Evolutionary conservation across 192 early-diverging fungal species (phyloP).

Genomic region (Funneliformis geosporum): DNA sequence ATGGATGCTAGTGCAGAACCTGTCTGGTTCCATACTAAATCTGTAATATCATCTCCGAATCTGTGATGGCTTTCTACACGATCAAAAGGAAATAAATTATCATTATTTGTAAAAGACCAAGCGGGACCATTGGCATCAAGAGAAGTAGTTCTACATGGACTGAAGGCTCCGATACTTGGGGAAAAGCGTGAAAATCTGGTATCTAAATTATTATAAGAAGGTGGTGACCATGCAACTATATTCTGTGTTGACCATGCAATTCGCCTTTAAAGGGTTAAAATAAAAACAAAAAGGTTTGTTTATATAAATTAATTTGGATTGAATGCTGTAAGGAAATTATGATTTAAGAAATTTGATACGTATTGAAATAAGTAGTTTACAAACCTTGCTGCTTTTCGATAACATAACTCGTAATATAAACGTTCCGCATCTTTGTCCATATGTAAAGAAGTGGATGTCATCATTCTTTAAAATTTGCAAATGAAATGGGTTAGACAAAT

Average conservation of each 20-base stretch:
- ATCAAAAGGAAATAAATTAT: neutral
- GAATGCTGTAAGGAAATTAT: neutral
- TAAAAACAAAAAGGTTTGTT: neutral
- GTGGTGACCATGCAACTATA: slow-evolving; percentile 22
- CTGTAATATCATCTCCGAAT: neutral
- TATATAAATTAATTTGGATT: neutral
- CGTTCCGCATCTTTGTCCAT: neutral
- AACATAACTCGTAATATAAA: neutral
- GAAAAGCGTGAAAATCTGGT: neutral
- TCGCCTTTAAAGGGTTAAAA: neutral
- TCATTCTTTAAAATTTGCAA: neutral
- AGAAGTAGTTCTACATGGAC: neutral
- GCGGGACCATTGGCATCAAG: neutral
- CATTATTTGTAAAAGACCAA: slow-evolving; percentile 3
- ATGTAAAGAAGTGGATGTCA: neutral
- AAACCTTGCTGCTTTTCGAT: neutral
- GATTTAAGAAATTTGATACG: no score
- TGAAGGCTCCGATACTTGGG: neutral
- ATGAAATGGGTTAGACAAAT: no score
- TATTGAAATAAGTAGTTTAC: neutral
- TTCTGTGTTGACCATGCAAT: slow-evolving; percentile 24
- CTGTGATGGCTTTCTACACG: slow-evolving; percentile 8
- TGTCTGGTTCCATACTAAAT: slow-evolving; percentile 25
- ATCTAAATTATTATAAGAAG: neutral
- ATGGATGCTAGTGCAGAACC: slow-evolving; percentile 23